phyloP scores from a whole-genome alignment of 352 stramenopile species.

The Phytophthora idaei region DNA sequence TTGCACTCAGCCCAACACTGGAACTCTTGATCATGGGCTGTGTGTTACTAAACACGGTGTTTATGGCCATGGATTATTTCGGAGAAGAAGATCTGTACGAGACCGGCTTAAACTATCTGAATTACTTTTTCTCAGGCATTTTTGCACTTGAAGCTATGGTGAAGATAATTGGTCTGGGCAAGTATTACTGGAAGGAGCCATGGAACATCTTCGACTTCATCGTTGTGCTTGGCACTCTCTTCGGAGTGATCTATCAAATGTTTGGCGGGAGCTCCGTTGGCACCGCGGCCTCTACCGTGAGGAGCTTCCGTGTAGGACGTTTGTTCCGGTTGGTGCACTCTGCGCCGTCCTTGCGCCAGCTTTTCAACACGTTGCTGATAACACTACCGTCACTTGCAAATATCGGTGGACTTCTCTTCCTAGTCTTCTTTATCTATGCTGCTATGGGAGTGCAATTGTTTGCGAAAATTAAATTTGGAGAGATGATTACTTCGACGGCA shows the following conservation, averaged over 20 bases:
- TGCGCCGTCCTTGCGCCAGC: conserved; percentile 74
- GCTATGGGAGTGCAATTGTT: conserved; percentile 92
- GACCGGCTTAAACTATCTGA: conserved; percentile 65
- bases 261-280: conserved; percentile 49
- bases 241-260: conserved; percentile 58
- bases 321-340: conserved; percentile 78
- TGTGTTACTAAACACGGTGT: conserved; percentile 89
- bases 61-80: conserved; percentile 88
- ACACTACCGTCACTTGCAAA: conserved; percentile 88
- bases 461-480: conserved; percentile 76
- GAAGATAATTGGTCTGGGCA: conserved; percentile 82
- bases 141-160: conserved; percentile 85
- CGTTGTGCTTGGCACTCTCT: conserved; percentile 52
- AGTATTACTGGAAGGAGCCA: conserved; percentile 77
- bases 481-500: conserved; percentile 64
- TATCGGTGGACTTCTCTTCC: conserved; percentile 85
- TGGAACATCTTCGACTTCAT: conserved; percentile 91
- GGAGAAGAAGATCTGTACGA: conserved; percentile 76
- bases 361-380: conserved; percentile 90
- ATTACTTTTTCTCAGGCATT: conserved; percentile 83
- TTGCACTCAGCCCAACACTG: conserved; percentile 63
- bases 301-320: conserved; percentile 85
- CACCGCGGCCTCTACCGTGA: conserved; percentile 65
- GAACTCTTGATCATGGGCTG: conserved; percentile 80
- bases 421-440: conserved; percentile 94